Conservation (phyloP, 2,329 filamentous ascomycete species). For the Colletotrichum endophyticum region DNA sequence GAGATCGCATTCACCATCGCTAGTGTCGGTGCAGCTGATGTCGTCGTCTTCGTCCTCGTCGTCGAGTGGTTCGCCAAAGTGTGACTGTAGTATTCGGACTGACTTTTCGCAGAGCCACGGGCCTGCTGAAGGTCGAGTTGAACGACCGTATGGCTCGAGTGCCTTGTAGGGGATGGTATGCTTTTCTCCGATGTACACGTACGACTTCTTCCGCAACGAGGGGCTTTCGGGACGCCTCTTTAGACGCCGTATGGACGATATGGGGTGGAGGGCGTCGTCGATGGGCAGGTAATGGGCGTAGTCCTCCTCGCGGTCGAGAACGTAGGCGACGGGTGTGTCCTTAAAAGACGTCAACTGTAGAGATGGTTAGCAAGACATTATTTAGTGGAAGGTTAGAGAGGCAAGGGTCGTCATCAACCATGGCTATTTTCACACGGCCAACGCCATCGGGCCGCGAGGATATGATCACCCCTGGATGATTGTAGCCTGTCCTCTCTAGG, state of each 20-base stretch:
- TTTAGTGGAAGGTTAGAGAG: fast-evolving
- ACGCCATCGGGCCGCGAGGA: neutral
- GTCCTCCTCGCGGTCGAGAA: neutral
- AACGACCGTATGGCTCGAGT: fast-evolving
- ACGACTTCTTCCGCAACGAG: neutral
- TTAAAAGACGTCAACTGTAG: neutral
- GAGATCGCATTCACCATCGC: neutral
- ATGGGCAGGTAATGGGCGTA: neutral
- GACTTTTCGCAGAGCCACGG: neutral
- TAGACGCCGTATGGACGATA: neutral
- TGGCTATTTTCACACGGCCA: neutral
- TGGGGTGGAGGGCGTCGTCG: neutral
- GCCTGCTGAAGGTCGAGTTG: neutral
- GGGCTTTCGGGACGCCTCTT: neutral
- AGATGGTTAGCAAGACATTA: neutral
- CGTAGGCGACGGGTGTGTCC: neutral
- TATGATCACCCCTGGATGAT: neutral
- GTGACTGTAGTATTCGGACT: neutral
- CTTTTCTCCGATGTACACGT: neutral
- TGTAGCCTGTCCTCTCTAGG: neutral
- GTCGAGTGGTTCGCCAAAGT: neutral
- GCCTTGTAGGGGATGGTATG: neutral
- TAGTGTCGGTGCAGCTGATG: neutral
- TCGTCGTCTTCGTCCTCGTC: neutral
- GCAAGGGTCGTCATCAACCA: neutral